phyloP scores from a whole-genome alignment of 176 grass and related monocot genomes.

The Musa schizocarpa region DNA sequence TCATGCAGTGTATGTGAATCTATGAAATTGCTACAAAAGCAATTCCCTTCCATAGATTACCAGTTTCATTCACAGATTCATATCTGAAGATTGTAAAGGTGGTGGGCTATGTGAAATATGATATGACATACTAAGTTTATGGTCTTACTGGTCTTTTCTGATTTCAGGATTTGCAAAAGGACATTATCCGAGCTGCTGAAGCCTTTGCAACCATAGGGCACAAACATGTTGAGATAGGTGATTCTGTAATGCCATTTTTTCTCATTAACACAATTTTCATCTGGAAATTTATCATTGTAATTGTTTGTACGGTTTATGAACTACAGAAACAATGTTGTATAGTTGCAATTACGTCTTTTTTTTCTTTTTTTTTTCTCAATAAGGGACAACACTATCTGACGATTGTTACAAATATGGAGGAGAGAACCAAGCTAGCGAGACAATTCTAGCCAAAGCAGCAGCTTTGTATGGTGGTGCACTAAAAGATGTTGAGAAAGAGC shows the following conservation, averaged over 20 bases:
- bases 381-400: conserved; percentile 90
- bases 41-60: no score
- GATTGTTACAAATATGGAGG: conserved; percentile 92
- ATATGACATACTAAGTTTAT: no score
- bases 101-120: no score
- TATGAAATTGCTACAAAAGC: no score
- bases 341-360: no score
- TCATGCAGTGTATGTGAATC: no score
- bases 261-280: no score
- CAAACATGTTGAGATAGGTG: conserved; percentile 84
- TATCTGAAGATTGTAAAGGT: no score
- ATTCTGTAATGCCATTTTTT: not conserved
- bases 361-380: not conserved
- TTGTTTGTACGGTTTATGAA: conserved; percentile 6
- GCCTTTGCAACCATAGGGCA: conserved; percentile 47
- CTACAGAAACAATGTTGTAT: no score
- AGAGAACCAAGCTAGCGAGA: conserved; percentile 56
- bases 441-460: conserved; percentile 65
- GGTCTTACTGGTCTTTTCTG: not conserved
- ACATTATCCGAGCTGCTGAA: conserved; percentile 73
- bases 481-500: conserved; percentile 95
- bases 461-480: conserved; percentile 81
- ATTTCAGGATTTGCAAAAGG: conserved; percentile 90
- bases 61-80: no score
- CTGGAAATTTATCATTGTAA: not conserved